Evolutionary conservation across 1,284 basidiomycete genomes (phyloP).

Genomic region (Ganoderma meredithae): DNA sequence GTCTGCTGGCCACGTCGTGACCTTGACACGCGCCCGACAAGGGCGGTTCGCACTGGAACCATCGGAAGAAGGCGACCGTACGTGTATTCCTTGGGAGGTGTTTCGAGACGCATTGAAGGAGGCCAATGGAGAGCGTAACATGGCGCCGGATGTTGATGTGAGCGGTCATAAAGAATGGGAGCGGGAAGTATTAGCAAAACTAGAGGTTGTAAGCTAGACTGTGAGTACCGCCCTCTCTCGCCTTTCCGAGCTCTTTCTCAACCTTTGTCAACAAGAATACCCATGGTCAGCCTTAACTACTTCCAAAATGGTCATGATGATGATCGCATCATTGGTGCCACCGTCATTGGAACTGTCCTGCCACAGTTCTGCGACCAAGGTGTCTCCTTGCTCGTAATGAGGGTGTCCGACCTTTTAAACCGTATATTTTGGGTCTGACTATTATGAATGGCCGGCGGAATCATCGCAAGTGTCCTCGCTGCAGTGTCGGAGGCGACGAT

Average conservation of each 20-base stretch:
- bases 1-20: constrained; percentile 91
- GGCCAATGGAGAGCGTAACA: constrained; percentile 42
- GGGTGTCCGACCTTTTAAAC: background rate
- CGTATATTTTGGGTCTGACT: background rate
- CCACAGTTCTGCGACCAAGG: background rate
- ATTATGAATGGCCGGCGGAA: background rate
- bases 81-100: constrained; percentile 83
- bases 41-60: constrained; percentile 74
- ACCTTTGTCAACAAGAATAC: background rate
- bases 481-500: background rate
- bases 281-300: background rate
- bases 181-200: constrained; percentile 65
- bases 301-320: background rate
- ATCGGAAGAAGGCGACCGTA: constrained; percentile 48
- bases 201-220: constrained; percentile 57
- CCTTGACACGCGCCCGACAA: constrained; percentile 86
- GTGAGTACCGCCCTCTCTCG: constrained; percentile 13
- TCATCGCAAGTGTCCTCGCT: background rate
- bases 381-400: background rate
- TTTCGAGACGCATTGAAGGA: constrained; percentile 70
- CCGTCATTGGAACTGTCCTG: no score
- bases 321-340: background rate
- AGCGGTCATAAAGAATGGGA: constrained; percentile 80
- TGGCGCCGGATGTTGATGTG: constrained; percentile 52
- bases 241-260: background rate